Conservation (phyloP, 2,329 filamentous ascomycete genomes). For the Fusarium beomiforme region DNA sequence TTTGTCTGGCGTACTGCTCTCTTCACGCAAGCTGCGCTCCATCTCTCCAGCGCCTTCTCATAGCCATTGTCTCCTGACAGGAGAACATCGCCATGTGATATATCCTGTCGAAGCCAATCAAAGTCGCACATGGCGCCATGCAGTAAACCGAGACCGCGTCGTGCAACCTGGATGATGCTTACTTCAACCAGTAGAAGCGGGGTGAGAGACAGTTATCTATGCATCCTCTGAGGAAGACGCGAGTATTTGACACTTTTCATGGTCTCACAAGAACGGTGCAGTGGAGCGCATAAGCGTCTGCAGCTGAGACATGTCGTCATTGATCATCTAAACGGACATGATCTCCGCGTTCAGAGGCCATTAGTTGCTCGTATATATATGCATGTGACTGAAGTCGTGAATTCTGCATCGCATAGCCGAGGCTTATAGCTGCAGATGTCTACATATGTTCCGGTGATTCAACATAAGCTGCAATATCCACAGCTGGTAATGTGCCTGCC, state of each 20-base stretch:
- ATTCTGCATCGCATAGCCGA: neutral
- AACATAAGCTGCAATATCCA: constrained; percentile 27
- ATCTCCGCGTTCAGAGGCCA: neutral
- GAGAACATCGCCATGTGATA: constrained; percentile 39
- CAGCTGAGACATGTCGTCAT: constrained; percentile 39
- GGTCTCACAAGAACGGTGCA: constrained; percentile 15
- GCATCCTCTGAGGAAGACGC: neutral
- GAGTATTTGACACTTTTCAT: constrained; percentile 21
- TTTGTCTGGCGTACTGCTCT: constrained; percentile 41
- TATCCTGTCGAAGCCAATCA: constrained; percentile 16
- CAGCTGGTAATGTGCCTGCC: constrained; percentile 27
- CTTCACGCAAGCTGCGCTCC: constrained; percentile 49
- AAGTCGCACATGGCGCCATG: constrained; percentile 31
- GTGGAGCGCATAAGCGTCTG: constrained; percentile 8
- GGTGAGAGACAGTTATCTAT: neutral
- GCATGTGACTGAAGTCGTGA: neutral
- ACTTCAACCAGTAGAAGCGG: neutral
- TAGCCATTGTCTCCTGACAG: constrained; percentile 47
- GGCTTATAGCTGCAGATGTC: neutral
- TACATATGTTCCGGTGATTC: neutral
- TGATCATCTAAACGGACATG: constrained; percentile 3
- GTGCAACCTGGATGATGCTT: neutral
- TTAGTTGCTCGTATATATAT: neutral
- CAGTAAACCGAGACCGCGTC: neutral
- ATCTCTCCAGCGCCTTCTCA: constrained; percentile 46